Conservation (phyloP, 2,329 filamentous ascomycete species). For the Aschersonia sp. region DNA sequence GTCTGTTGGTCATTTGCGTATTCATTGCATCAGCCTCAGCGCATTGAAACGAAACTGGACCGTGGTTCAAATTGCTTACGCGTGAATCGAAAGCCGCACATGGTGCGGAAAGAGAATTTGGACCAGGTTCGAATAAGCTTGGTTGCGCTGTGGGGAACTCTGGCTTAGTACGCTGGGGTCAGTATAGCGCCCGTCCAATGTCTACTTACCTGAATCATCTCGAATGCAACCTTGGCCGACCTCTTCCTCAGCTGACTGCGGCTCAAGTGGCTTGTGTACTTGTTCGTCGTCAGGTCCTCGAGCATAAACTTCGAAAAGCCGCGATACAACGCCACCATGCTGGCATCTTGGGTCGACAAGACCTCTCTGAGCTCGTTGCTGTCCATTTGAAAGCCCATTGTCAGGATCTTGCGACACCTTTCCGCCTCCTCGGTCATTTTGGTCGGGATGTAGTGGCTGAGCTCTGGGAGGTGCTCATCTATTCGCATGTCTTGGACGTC, state of each 20-base stretch:
- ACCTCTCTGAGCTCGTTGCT: slow-evolving; percentile 11
- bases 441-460: slow-evolving; percentile 16
- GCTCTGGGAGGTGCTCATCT: slow-evolving; percentile 24
- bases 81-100: slow-evolving; percentile 31
- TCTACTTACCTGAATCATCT: slow-evolving; percentile 16
- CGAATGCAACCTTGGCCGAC: slow-evolving; percentile 14
- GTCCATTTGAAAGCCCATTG: slow-evolving; percentile 20
- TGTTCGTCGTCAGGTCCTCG: slow-evolving; percentile 15
- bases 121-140: slow-evolving; percentile 31
- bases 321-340: slow-evolving; percentile 36
- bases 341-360: slow-evolving; percentile 14
- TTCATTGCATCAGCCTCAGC: background rate
- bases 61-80: slow-evolving; percentile 12
- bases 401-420: slow-evolving; percentile 16
- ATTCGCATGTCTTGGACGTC: background rate
- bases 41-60: background rate
- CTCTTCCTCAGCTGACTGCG: slow-evolving; percentile 15
- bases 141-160: slow-evolving; percentile 18
- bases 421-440: slow-evolving; percentile 13
- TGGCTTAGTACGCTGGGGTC: too few species aligned
- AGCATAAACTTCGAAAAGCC: slow-evolving; percentile 45
- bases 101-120: slow-evolving; percentile 28
- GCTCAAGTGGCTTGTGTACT: slow-evolving; percentile 10
- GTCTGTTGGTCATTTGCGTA: slow-evolving; percentile 6
- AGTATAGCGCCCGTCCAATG: background rate